phyloP scores from a whole-genome alignment of 768 basidiomycete genomes.

The Phanerochaete sordida region DNA sequence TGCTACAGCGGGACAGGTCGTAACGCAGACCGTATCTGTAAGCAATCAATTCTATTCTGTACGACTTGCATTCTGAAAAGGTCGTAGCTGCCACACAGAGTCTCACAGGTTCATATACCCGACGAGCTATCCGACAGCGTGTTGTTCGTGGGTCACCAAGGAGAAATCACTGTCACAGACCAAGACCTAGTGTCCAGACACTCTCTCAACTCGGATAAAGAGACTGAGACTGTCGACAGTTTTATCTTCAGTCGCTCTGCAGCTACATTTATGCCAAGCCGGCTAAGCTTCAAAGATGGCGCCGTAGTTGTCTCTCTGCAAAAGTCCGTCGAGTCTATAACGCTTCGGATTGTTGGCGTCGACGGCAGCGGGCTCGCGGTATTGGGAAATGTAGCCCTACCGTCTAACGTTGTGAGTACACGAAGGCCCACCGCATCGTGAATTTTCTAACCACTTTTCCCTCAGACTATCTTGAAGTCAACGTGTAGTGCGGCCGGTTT shows the following conservation, averaged over 20 bases:
- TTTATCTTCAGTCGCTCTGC: conserved; percentile 23
- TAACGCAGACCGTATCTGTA: conserved; percentile 44
- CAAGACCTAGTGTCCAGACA: conserved; percentile 25
- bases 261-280: conserved; percentile 15
- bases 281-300: conserved; percentile 4
- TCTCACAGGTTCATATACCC: conserved; percentile 35
- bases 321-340: neutral
- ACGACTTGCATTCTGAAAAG: conserved; percentile 7
- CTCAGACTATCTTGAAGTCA: conserved; percentile 24
- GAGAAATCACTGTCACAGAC: conserved; percentile 30
- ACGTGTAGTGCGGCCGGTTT: conserved; percentile 29
- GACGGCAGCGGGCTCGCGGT: conserved; percentile 2
- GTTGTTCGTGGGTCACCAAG: conserved; percentile 31
- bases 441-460: neutral
- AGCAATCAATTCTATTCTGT: conserved; percentile 22
- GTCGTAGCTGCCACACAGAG: conserved; percentile 41
- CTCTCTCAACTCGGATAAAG: conserved; percentile 11
- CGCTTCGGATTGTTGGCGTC: conserved; percentile 9
- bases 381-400: conserved; percentile 13
- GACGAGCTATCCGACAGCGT: conserved; percentile 24
- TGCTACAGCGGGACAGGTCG: conserved; percentile 27
- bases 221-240: conserved; percentile 3
- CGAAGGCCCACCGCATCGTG: no score
- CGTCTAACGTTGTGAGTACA: conserved; percentile 14
- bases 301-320: conserved; percentile 14